Evolutionary conservation across 1,284 basidiomycete species (phyloP), one percentile per base, ranked within the genome.

Genomic region (Cryptococcus wingfieldii): DNA sequence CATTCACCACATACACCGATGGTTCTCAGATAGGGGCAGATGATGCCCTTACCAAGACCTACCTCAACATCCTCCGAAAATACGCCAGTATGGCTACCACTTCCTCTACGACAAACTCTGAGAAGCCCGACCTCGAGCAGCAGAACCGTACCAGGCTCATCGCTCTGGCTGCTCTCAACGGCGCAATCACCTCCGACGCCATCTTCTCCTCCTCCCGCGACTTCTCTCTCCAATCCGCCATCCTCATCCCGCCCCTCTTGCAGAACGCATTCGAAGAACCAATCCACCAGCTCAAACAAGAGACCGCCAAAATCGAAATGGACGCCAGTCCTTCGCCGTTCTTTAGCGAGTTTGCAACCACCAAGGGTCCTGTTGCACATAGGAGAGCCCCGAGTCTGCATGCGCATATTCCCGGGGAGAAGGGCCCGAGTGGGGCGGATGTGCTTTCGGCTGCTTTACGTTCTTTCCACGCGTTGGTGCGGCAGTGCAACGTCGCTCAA

Each of bases 1-100:
- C 91, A 0, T 92, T 92, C 83, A 87, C 90, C n/a, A 93, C 90
- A 6, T 95, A 87, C 67, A 90, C 92, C 8, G 87, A 93, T 64
- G 90, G 91, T 0, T 83, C 85, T 53, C 78, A 87, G 39, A 85
- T 92, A 60, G 88, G 88, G 46, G 83, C 87, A 28, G 90, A 94
- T 69, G 83, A 83, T 62, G 74, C 72, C 37, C 77, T 89, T 56
- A 89, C 89, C 0, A 80, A 80, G 25, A 81, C 85, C 52, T 96
- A 96, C 73, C 77, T 90, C 46, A 79, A 80, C 4, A 82, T 86
- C 28, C 79, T 97, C 41, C 77, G 76, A 6, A 83, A 81, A 56
- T 91, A 97, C 69, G 81, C 88, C 5, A 68, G 74, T 10, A 80
- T 93, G 61, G 69, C 77, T 2, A 80, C 92, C 60, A 69, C 76